Base-by-base conservation (phyloP, 2,329 filamentous ascomycete species). In the Plenodomus lindquistii region DNA sequence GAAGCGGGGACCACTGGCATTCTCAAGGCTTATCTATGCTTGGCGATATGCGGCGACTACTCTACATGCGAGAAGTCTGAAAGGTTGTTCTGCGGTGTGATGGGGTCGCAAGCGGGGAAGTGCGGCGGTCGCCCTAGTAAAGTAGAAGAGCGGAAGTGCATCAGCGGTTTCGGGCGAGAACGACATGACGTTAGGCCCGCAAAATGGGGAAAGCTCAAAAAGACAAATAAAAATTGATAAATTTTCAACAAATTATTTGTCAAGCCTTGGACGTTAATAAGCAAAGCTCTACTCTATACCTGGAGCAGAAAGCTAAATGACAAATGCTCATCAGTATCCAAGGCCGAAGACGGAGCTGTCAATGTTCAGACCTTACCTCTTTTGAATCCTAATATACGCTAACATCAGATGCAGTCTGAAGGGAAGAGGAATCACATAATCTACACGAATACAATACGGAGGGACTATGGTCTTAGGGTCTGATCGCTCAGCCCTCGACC, bases 21-120 rank as follows among this genome's bases (percentile, higher is more conserved):
- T 16, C 20, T 21, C 39, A 27, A 44, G 39, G 50, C 50, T 52
- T 52, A 52, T 52, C 42, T 44, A 29, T 20, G 21, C 50, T 52
- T 49, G 50, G 50, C 41, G 27, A 31, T 31, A 8, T 13, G 27
- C 15, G 27, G 15, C 27, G 11, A 31, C 9, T 31, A 31, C 10
- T 8, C 27, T 4, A 31, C 11, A 8, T 7, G 27, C 4, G 27
- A 31, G 15, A 13, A 8, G 10, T 24, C 4, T 31, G 27, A 31
- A 8, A 31, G 27, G 11, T 15, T 15, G 10, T 31, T 4, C 15
- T 31, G 11, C n/a, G n/a, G n/a, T 31, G 27, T 31, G 27, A 31
- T 31, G 27, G 11, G 4, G 6, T 31, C 15, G 11, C 4, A 4
- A 15, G 27, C 27, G 27, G 27, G 27, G 6, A 31, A 31, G 27